phyloP scores from a whole-genome alignment of 306 rosid species.

The Rosa rugosa region DNA sequence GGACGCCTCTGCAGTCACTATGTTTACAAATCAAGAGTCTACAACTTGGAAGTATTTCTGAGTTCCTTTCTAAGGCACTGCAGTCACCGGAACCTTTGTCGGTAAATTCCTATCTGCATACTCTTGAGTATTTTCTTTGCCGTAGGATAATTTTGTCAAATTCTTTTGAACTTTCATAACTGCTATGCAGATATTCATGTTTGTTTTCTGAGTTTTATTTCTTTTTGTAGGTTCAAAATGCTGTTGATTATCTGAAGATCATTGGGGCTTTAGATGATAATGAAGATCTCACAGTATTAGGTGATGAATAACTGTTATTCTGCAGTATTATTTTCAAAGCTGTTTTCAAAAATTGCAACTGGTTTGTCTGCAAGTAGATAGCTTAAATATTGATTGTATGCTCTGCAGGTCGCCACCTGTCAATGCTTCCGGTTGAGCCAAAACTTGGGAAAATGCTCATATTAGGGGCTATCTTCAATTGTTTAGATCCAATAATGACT shows the following conservation, averaged over 20 bases:
- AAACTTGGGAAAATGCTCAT: constrained; percentile 96
- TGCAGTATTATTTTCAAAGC: not conserved
- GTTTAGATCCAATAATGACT: constrained; percentile 89
- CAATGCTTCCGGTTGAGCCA: constrained; percentile 95
- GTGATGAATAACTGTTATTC: constrained; percentile 21
- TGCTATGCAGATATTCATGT: constrained; percentile 4
- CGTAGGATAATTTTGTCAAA: constrained; percentile 14
- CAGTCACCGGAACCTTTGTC: constrained; percentile 87
- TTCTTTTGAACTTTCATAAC: not conserved
- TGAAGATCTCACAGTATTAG: constrained; percentile 77
- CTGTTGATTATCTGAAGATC: constrained; percentile 78
- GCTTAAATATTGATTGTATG: constrained; percentile 19
- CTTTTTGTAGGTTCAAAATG: constrained; percentile 86
- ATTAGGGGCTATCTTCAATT: constrained; percentile 84
- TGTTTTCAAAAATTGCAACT: constrained; percentile 13
- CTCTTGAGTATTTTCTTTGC: not conserved
- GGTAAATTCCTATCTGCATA: constrained; percentile 40
- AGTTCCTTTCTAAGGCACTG: constrained; percentile 86
- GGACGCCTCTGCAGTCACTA: constrained; percentile 95
- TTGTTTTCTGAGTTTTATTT: constrained; percentile 24
- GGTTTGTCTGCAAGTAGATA: constrained; percentile 12
- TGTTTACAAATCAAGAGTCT: constrained; percentile 95
- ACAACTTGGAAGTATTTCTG: constrained; percentile 91
- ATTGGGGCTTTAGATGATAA: constrained; percentile 87
- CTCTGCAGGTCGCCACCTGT: constrained; percentile 67